Percentiles rank a stretch among this genome's conserved stretches.
Evolutionary conservation across 352 stramenopile genomes (phyloP).

Genomic region (Globisporangium camurandrum): DNA sequence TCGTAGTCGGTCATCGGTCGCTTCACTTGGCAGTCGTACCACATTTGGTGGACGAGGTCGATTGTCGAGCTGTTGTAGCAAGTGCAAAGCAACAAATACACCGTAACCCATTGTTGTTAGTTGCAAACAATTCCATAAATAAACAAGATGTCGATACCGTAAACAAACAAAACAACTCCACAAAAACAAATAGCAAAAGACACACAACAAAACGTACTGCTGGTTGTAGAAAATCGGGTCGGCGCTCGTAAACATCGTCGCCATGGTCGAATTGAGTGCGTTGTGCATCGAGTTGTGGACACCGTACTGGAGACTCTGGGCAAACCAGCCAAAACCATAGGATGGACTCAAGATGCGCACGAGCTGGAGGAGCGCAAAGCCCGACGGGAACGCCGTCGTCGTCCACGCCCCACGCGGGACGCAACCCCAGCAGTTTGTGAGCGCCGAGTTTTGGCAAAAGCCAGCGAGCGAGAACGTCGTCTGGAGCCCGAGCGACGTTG

Average conservation of each 20-base stretch:
- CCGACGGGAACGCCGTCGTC: constrained; percentile 25
- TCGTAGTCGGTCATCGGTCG: constrained; percentile 19
- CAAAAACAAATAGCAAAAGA: not conserved
- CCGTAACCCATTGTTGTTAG: too few relatives aligned
- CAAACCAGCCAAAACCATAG: constrained; percentile 25
- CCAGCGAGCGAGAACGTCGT: constrained; percentile 7
- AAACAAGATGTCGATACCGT: too few relatives aligned
- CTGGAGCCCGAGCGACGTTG: constrained; percentile 12
- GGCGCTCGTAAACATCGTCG: constrained; percentile 23
- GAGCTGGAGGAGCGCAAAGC: constrained; percentile 28
- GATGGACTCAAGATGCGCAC: constrained; percentile 19
- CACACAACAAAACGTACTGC: constrained; percentile 22
- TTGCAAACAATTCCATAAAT: too few relatives aligned
- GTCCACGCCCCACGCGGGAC: constrained; percentile 31
- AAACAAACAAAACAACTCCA: not conserved
- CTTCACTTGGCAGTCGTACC: constrained; percentile 35
- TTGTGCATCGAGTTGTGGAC: constrained; percentile 52
- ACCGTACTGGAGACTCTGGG: constrained; percentile 29
- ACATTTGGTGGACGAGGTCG: constrained; percentile 30
- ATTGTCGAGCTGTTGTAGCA: constrained; percentile 32
- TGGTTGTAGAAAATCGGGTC: constrained; percentile 46
- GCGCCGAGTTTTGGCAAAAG: constrained; percentile 34
- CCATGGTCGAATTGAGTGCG: constrained; percentile 22
- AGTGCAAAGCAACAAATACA: too few relatives aligned
- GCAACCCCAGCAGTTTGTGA: constrained; percentile 24